Percentiles rank a stretch among this genome's conserved stretches.
Evolutionary conservation across 345 rosid species (phyloP).

Genomic region (Arabidopsis suecica): DNA sequence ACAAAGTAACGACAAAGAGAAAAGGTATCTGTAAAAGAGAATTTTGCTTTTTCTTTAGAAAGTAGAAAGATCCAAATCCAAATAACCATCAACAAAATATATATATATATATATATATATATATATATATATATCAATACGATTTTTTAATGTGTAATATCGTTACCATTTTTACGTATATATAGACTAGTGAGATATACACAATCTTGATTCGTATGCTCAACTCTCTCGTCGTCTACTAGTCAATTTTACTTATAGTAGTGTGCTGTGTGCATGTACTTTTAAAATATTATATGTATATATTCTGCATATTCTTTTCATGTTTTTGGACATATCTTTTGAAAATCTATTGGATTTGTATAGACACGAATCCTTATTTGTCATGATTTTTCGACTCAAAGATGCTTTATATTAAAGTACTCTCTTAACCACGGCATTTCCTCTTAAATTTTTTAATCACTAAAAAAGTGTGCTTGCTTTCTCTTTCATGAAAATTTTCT

Average conservation of each 20-base stretch:
- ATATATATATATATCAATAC: too few species aligned
- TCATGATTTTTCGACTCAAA: constrained; percentile 18
- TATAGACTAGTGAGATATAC: too few species aligned
- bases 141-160: too few species aligned
- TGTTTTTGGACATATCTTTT: constrained; percentile 11
- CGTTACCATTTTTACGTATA: too few species aligned
- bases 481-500: not conserved
- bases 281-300: too few species aligned
- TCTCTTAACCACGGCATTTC: not conserved
- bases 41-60: constrained; percentile 28
- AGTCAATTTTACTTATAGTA: too few species aligned
- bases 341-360: constrained; percentile 17
- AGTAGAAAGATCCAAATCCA: not conserved
- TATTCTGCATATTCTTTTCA: not conserved
- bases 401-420: constrained; percentile 16
- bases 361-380: constrained; percentile 27
- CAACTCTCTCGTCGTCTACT: too few species aligned
- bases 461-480: not conserved
- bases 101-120: too few species aligned
- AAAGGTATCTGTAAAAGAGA: constrained; percentile 61
- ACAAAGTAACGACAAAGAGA: constrained; percentile 83
- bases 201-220: too few species aligned
- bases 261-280: too few species aligned
- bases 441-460: not conserved
- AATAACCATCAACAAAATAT: not conserved